phyloP scores from a whole-genome alignment of 2,329 filamentous ascomycete genomes.

The Fonsecaea erecta region DNA sequence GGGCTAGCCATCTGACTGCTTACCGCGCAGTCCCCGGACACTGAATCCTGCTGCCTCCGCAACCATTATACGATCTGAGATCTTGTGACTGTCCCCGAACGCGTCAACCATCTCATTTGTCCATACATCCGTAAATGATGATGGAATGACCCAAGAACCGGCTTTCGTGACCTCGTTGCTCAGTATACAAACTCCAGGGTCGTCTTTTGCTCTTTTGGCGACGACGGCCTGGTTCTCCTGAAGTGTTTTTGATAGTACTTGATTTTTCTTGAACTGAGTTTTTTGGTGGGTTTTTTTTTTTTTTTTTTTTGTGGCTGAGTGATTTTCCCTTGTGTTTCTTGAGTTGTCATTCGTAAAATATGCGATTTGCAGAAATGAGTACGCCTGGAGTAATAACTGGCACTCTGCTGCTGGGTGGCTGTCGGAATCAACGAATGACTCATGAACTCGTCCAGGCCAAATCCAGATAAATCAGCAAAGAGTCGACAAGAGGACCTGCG shows the following conservation, averaged over 20 bases:
- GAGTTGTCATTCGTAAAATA: background rate
- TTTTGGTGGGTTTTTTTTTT: background rate
- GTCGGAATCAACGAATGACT: no score
- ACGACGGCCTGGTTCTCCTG: no score
- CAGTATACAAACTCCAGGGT: background rate
- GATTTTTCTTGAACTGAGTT: background rate
- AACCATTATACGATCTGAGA: background rate
- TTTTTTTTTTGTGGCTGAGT: background rate
- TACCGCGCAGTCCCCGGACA: background rate
- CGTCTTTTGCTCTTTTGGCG: background rate
- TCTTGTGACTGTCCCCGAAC: background rate
- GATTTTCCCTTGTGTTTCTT: background rate
- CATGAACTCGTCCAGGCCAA: background rate
- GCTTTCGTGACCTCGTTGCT: background rate
- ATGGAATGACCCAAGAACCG: background rate
- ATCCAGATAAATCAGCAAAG: background rate
- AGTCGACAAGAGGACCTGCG: background rate
- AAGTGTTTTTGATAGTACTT: no score
- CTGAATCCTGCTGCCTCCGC: conserved; percentile 1
- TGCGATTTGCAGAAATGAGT: no score
- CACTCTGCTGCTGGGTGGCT: no score
- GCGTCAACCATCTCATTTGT: background rate
- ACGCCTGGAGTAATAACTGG: no score
- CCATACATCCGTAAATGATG: background rate
- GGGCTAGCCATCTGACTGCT: conserved; percentile 10